Base-by-base conservation (phyloP, 169 alveolate species). In the Besnoitia besnoiti region DNA sequence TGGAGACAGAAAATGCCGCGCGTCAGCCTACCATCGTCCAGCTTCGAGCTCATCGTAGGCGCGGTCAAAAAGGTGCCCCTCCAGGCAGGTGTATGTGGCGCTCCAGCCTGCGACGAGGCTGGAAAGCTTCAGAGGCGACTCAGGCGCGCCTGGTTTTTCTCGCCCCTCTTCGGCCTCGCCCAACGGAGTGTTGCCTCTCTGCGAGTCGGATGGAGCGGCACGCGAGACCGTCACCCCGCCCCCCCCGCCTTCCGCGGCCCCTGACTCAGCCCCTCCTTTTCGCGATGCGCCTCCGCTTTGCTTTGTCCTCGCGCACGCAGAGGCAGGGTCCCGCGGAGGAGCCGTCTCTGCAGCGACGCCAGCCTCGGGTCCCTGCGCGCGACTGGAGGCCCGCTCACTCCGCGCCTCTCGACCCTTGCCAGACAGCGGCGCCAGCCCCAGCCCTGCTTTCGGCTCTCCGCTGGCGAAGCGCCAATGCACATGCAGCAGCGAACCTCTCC, bases 1-100 rank as follows among this genome's bases (percentile, higher is more conserved):
- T n/a, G n/a, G n/a, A n/a, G n/a, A n/a, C n/a, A n/a, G n/a, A n/a
- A n/a, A n/a, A n/a, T n/a, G n/a, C n/a, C n/a, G n/a, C n/a, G n/a
- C 59, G 7, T 16, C 24, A 16, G 16, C 46, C 30, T 37, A 76
- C 85, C 85, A 76, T 10, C 30, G 7, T 10, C 85, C 85, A 4
- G 50, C 27, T 76, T 76, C 49, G 19, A 76, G 85, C n/a, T 76
- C 85, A 4, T 76, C 44, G 50, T 76, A 76, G 50, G 49, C n/a
- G 8, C 85, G 46, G 16, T 76, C 44, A 37, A 76, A 35, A 47
- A 40, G 27, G 33, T 76, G 85, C 8, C 85, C 85, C 85, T 76
- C 51, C 55, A 76, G 44, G 85, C 85, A 76, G 33, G 40, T 10
- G 33, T 16, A 30, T 4, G 85, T 76, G 40, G 50, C 85, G 10